Conservation (phyloP, 495 filamentous ascomycete species). For the Chaetomidium leptoderma region DNA sequence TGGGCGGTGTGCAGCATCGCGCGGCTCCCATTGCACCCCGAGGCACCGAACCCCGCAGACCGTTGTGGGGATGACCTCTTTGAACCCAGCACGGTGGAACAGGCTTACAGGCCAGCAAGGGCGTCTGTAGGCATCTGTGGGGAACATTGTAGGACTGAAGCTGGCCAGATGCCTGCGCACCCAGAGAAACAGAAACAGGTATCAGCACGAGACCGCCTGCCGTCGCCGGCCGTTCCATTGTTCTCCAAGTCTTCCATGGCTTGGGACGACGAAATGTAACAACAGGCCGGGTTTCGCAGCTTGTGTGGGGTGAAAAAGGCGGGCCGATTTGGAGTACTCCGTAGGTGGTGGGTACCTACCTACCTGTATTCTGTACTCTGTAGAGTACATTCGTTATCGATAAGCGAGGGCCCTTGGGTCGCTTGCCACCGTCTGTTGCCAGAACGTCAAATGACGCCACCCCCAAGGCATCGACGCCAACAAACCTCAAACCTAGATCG, state of each 20-base stretch:
- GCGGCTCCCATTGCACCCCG: neutral
- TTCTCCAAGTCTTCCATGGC: neutral
- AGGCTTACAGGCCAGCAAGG: too few relatives aligned
- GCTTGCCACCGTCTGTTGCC: neutral
- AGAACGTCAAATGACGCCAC: neutral
- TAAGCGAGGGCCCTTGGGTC: too few relatives aligned
- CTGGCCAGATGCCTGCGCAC: neutral
- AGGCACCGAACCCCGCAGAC: conserved; percentile 4
- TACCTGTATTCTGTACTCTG: too few relatives aligned
- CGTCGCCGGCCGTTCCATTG: neutral
- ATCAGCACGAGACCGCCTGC: neutral
- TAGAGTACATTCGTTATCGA: neutral
- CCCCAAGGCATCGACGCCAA: neutral
- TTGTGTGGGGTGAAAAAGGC: too few relatives aligned
- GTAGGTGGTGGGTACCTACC: too few relatives aligned
- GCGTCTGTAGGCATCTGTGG: neutral
- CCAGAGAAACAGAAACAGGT: neutral
- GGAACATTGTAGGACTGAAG: neutral
- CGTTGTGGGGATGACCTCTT: neutral
- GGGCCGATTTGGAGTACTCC: too few relatives aligned
- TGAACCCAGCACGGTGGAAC: conserved; percentile 1
- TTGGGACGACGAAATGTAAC: neutral
- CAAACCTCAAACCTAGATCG: too few relatives aligned
- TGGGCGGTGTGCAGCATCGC: neutral
- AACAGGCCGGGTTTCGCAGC: too few relatives aligned